Evolutionary conservation across 345 rosid genomes (phyloP), one percentile per base, ranked within the genome.

Genomic region (Pistacia atlantica): DNA sequence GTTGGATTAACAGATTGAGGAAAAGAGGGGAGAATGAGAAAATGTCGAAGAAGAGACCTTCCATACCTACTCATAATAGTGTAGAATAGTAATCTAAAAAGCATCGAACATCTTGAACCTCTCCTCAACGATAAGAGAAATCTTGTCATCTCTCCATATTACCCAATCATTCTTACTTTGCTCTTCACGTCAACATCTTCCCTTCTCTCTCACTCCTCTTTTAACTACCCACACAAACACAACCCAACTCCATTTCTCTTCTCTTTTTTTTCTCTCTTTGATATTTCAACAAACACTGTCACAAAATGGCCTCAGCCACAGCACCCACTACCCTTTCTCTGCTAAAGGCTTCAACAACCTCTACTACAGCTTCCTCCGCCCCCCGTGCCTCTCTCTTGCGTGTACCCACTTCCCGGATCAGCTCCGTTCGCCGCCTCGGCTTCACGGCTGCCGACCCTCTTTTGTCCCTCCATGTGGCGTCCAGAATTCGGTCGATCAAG

Each of bases 251-350:
- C 63, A 31, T 18, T 31, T 65, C 14, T 25, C 42, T 67, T n/a
- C 55, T 17, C 58, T 25, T 25, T 25, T 25, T 25, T 25, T 62
- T 72, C 67, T 31, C 58, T 16, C 13, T 56, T 51, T 56, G 25
- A 14, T 9, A 14, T 49, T 74, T 46, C 55, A 42, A 42, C 57
- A 14, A 16, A 13, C 6, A 3, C 57, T 54, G 0, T 18, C 57
- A 17, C 6, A 14, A 64, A 57, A 88, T 91, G 92, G 93, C 98
- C 17, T 86, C 94, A 8, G 83, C 93, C 69, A 84, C 94, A 18
- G 84, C 92, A 22, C 88, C 89, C 83, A 84, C 97, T 46, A 46
- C 92, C 16, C 77, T 93, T 54, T 90, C 92, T 58, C 88, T 90
- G 80, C 88, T 94, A 79, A 86, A 85, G 38, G 46, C 46, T 42